Conservation (phyloP, 2,329 filamentous ascomycete genomes). For the Colletotrichum sp. region DNA sequence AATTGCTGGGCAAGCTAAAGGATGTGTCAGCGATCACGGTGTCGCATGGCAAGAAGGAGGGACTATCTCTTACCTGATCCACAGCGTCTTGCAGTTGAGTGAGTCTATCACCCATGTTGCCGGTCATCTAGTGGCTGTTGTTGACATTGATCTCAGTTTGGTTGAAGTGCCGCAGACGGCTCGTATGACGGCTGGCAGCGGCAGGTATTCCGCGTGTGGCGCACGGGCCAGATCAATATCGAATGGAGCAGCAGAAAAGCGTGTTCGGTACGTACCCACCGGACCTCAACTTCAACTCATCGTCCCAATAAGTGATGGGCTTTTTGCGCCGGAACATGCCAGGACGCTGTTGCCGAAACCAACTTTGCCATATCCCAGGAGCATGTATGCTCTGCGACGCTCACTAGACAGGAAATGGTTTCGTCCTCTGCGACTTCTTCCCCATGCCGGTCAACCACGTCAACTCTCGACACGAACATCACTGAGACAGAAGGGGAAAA, state of each 20-base stretch:
- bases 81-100: slow-evolving; percentile 87
- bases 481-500: background rate
- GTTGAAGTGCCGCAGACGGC: background rate
- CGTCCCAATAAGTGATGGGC: background rate
- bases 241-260: background rate
- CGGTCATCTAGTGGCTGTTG: background rate
- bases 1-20: slow-evolving; percentile 70
- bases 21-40: background rate
- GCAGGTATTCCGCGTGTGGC: background rate
- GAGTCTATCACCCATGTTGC: slow-evolving; percentile 73
- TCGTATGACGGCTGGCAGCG: background rate
- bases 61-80: slow-evolving; percentile 65
- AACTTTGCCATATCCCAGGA: background rate
- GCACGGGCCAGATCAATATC: background rate
- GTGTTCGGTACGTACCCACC: background rate
- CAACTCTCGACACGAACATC: background rate
- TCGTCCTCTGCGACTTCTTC: background rate
- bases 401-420: background rate
- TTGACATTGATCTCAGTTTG: background rate
- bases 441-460: background rate
- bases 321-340: background rate
- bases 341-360: background rate
- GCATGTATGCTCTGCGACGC: background rate
- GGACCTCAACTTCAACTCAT: background rate
- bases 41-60: background rate